Base-by-base conservation (phyloP, 163 green algal species). In the Chlorella variabilis region DNA sequence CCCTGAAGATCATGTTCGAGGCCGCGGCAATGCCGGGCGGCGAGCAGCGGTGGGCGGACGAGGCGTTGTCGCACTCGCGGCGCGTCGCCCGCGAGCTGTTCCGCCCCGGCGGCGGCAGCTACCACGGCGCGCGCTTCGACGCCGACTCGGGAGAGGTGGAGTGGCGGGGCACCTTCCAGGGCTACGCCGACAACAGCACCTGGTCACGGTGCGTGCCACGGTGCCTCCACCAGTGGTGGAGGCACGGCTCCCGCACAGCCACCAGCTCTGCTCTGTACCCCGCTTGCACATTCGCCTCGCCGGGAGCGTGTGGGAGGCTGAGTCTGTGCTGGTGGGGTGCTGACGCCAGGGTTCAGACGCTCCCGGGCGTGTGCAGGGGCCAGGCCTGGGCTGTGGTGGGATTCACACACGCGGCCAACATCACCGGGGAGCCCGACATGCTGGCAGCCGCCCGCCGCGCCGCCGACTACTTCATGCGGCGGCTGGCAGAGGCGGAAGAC, bases 381-480 rank as follows among this genome's bases (percentile, higher is more conserved):
- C 67, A 75, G 67, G 67, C 67, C 39, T 75, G 67, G 67, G 67
- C 67, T 3, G 41, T 61, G 11, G 41, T 75, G 25, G 67, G 67
- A 8, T 75, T 42, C 41, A 56, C 67, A n/a, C 67, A 75, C 9
- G 29, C 21, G 23, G 17, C 36, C n/a, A 4, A 38, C 9, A 15
- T 31, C 27, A 75, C 39, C 1, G 27, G 67, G 15, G 29, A 75
- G 36, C 27, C 27, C 0, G 67, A 49, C 25, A 9, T 56, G 27
- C 67, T 75, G 67, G 67, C 67, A 13, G 39, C 67, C 34, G 67
- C 67, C 4, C 67, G 34, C 3, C 23, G n/a, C 11, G 67, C 67
- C 13, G 45, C 67, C 41, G 67, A 75, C 67, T 61, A 75, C 41
- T 75, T 59, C n/a, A 25, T 75, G 25, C 17, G 29, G 41, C 67